phyloP scores from a whole-genome alignment of 2,329 filamentous ascomycete genomes.

The Tolypocladium paradoxum region DNA sequence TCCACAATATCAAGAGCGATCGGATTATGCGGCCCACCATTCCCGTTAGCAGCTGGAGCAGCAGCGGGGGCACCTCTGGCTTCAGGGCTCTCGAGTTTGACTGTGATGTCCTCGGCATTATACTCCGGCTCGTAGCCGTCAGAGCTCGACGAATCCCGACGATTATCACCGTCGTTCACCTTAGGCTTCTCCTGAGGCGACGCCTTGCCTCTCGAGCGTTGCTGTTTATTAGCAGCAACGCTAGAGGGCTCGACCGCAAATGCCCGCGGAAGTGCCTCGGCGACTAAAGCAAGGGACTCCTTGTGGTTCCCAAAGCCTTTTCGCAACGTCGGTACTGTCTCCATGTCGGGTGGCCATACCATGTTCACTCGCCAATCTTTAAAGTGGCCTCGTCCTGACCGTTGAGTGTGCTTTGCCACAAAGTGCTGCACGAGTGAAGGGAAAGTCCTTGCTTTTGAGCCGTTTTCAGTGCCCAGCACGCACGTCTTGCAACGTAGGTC shows the following conservation, averaged over 20 bases:
- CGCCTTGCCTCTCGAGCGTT: background rate
- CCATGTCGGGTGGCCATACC: constrained; percentile 29
- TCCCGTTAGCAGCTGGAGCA: background rate
- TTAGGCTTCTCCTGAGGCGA: background rate
- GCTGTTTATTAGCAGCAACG: background rate
- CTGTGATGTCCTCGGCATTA: background rate
- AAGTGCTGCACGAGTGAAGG: constrained; percentile 53
- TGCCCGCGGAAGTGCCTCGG: constrained; percentile 27
- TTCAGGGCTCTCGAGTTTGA: background rate
- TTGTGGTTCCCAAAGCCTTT: constrained; percentile 17
- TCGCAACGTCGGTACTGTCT: constrained; percentile 17
- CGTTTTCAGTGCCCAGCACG: constrained; percentile 8
- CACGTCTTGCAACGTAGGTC: constrained; percentile 46
- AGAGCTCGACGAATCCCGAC: constrained; percentile 11
- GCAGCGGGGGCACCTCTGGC: background rate
- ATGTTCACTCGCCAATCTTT: constrained; percentile 36
- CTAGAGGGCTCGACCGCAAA: background rate
- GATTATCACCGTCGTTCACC: background rate
- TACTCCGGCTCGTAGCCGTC: background rate
- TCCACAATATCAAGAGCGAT: background rate
- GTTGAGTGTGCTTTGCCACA: constrained; percentile 29
- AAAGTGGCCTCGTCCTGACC: constrained; percentile 11
- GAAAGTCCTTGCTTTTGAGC: constrained; percentile 23
- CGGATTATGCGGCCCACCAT: background rate
- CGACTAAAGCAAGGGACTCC: constrained; percentile 22